Conservation (phyloP, 2,329 filamentous ascomycete species). For the Stagonosporopsis chrysanthemi region DNA sequence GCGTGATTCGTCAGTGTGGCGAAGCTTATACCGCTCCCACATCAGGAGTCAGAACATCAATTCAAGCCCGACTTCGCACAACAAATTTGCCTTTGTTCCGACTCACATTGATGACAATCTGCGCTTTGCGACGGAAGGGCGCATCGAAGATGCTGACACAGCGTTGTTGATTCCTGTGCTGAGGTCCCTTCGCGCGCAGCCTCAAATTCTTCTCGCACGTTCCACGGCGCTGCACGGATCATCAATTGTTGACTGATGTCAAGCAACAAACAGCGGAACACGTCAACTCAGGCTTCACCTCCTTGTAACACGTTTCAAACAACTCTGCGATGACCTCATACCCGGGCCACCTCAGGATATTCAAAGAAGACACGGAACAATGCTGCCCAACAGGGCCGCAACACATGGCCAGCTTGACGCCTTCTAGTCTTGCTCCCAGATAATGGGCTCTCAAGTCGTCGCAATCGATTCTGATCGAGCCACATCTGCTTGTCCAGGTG, state of each 20-base stretch:
- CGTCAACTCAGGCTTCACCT: conserved; percentile 19
- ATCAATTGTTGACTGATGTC: conserved; percentile 9
- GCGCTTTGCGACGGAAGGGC: conserved; percentile 7
- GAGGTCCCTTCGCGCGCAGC: neutral
- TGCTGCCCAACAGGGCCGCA: conserved; percentile 8
- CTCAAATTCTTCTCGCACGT: conserved; percentile 16
- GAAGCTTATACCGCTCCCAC: conserved; percentile 35
- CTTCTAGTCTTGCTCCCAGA: too few species aligned
- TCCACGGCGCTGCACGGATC: conserved; percentile 21
- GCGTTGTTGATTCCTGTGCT: neutral
- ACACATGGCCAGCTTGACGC: neutral
- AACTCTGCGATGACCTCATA: neutral
- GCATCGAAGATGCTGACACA: neutral
- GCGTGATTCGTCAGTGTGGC: conserved; percentile 43
- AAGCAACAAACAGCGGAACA: conserved; percentile 9
- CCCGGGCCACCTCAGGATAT: neutral
- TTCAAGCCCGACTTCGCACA: conserved; percentile 17
- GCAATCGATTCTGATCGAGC: neutral
- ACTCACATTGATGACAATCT: conserved; percentile 9
- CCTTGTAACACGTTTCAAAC: neutral
- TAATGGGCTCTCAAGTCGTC: conserved; percentile 1
- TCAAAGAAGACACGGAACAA: conserved; percentile 6
- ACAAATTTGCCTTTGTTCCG: conserved; percentile 23
- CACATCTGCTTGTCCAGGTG: neutral
- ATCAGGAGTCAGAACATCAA: conserved; percentile 35